These are phyloP conservation scores for Solanum pinnatisectum DNA, from an alignment of 257 asterid genomes.

Conservation along the genomic window DNA sequence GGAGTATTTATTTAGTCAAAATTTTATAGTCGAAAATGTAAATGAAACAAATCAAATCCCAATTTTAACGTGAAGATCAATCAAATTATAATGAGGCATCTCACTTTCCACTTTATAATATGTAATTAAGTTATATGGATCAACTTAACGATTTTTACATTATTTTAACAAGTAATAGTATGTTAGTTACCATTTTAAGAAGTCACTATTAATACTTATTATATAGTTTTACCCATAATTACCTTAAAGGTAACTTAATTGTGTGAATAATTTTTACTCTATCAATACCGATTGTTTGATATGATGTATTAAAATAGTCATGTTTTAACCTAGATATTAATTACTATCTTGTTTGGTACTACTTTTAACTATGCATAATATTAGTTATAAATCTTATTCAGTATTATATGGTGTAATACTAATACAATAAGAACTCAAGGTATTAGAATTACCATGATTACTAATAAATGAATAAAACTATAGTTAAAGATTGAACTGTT, in stretches of 20 bases:
- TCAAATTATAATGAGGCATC: not conserved
- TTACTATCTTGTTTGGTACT: not conserved
- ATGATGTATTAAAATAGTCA: too few relatives aligned
- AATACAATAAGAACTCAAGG: too few relatives aligned
- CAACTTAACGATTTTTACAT: not conserved
- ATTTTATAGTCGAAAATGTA: not conserved
- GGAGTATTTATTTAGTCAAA: not conserved
- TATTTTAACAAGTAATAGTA: not conserved
- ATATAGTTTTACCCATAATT: not conserved
- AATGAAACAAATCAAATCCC: not conserved
- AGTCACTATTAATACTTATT: not conserved
- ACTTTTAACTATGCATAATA: not conserved
- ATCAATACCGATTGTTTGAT: too few relatives aligned
- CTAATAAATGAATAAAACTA: too few relatives aligned
- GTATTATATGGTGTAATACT: too few relatives aligned
- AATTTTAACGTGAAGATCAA: not conserved
- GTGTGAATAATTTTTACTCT: not conserved
- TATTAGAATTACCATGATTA: too few relatives aligned
- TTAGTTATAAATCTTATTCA: too few relatives aligned
- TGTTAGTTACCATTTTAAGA: not conserved
- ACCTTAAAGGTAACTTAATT: not conserved
- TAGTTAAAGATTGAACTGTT: too few relatives aligned
- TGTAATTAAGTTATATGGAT: not conserved
- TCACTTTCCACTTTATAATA: not conserved
- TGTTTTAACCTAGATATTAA: too few relatives aligned